phyloP scores from a whole-genome alignment of 192 early-diverging fungal species.

The Podila clonocystis region DNA sequence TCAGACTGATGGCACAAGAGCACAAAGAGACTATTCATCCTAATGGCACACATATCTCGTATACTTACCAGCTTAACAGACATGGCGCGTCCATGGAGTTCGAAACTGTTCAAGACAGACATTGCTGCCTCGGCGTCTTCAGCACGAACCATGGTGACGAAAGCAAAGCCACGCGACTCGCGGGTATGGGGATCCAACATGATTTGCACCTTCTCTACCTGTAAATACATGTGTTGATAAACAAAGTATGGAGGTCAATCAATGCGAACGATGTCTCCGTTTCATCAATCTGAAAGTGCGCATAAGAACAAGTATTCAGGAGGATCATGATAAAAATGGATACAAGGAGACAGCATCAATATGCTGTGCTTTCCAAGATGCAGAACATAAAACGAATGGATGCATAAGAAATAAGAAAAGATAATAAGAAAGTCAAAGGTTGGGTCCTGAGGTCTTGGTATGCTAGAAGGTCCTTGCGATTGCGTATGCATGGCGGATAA shows the following conservation, averaged over 20 bases:
- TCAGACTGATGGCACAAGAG: too few species aligned
- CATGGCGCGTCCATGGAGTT: conserved; percentile 85
- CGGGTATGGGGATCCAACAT: conserved; percentile 81
- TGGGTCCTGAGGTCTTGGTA: background rate
- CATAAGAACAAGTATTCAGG: too few species aligned
- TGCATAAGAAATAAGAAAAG: background rate
- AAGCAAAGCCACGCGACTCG: conserved; percentile 91
- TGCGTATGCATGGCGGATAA: background rate
- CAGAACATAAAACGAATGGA: conserved; percentile 6
- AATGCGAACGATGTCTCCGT: too few species aligned
- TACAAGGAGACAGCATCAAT: background rate
- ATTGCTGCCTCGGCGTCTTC: conserved; percentile 80
- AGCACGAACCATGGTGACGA: conserved; percentile 74
- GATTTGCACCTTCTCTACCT: conserved; percentile 69
- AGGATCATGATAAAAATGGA: background rate
- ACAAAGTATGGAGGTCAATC: background rate
- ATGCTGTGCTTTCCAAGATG: conserved; percentile 4
- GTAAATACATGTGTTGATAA: background rate
- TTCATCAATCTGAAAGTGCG: too few species aligned
- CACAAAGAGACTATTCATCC: too few species aligned
- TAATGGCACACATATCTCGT: too few species aligned
- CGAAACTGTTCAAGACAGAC: conserved; percentile 68
- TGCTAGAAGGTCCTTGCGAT: background rate
- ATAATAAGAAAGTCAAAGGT: background rate
- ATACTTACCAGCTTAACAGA: conserved; percentile 75